A percentile compares a stretch with the other conserved stretches of the same genome.
These are phyloP conservation scores for Nakazawaea ernobii DNA, from an alignment of 805 yeast species.

Conservation along the genomic window DNA sequence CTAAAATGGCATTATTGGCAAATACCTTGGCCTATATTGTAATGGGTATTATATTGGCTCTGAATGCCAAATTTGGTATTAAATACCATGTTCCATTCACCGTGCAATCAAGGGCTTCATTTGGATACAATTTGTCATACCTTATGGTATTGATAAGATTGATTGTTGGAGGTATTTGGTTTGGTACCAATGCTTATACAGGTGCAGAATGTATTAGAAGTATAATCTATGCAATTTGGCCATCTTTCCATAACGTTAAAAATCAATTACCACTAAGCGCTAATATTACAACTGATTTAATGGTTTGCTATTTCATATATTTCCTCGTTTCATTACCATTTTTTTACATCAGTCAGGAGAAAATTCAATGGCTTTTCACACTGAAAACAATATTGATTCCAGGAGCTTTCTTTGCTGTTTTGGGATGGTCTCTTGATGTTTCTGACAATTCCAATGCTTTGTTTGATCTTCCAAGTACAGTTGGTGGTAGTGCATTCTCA, in stretches of 20 bases:
- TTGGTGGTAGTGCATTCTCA: constrained; percentile 18
- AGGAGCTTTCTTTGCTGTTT: constrained; percentile 25
- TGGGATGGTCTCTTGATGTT: constrained; percentile 25
- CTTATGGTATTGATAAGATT: constrained; percentile 26
- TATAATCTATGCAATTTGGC: constrained; percentile 23
- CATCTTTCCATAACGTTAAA: constrained; percentile 18
- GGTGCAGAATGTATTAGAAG: constrained; percentile 23
- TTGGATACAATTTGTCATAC: constrained; percentile 26
- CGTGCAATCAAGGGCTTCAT: constrained; percentile 25
- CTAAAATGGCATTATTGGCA: constrained; percentile 16
- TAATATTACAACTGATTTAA: constrained; percentile 20
- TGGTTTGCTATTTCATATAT: constrained; percentile 28
- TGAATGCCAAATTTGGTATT: constrained; percentile 28
- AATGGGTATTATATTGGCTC: constrained; percentile 15
- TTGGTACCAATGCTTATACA: constrained; percentile 20
- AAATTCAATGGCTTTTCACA: constrained; percentile 27
- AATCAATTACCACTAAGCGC: constrained; percentile 22
- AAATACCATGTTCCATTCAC: constrained; percentile 30
- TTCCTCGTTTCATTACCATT: constrained; percentile 28
- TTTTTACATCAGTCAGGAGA: constrained; percentile 25
- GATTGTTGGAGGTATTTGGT: constrained; percentile 26
- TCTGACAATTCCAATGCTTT: constrained; percentile 14
- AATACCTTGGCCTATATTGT: constrained; percentile 17
- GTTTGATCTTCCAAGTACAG: constrained; percentile 15
- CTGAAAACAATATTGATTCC: constrained; percentile 25